These are phyloP conservation scores for Rhododendron ovatum DNA, from an alignment of 148 eudicot genomes.

Conservation along the genomic window DNA sequence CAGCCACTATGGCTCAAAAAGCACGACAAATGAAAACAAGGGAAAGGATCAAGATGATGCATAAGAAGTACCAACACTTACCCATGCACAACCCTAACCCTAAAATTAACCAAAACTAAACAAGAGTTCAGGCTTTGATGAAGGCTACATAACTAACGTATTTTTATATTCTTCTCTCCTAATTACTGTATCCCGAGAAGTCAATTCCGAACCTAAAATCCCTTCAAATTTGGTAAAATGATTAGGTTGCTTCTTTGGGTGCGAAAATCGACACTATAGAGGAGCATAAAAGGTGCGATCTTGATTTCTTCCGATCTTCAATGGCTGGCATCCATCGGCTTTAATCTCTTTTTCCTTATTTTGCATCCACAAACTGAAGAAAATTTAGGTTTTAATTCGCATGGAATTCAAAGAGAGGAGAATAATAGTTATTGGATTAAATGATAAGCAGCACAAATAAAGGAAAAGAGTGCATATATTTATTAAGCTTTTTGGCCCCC, in stretches of 20 bases:
- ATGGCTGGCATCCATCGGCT: not conserved
- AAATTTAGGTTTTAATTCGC: not conserved
- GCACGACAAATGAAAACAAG: not conserved
- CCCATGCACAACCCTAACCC: not conserved
- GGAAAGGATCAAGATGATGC: not conserved
- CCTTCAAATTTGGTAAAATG: not conserved
- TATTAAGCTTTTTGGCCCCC: too few relatives aligned
- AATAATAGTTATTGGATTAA: not conserved
- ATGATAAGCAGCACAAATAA: not conserved
- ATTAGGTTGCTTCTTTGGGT: not conserved
- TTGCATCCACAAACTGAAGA: not conserved
- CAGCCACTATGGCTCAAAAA: not conserved
- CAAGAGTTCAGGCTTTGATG: not conserved
- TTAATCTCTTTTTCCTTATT: not conserved
- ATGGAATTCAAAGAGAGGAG: not conserved
- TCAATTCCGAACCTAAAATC: constrained; percentile 31
- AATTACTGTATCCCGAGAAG: constrained; percentile 2
- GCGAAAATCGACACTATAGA: not conserved
- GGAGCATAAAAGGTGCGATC: constrained; percentile 20
- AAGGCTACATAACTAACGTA: not conserved
- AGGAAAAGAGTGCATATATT: too few relatives aligned
- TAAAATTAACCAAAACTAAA: not conserved
- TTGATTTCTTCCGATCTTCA: constrained; percentile 20
- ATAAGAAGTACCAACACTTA: not conserved
- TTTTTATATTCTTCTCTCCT: not conserved